These are phyloP conservation scores for Chenopodium formosanum DNA, from an alignment of 148 eudicot genomes.

Conservation along the genomic window DNA sequence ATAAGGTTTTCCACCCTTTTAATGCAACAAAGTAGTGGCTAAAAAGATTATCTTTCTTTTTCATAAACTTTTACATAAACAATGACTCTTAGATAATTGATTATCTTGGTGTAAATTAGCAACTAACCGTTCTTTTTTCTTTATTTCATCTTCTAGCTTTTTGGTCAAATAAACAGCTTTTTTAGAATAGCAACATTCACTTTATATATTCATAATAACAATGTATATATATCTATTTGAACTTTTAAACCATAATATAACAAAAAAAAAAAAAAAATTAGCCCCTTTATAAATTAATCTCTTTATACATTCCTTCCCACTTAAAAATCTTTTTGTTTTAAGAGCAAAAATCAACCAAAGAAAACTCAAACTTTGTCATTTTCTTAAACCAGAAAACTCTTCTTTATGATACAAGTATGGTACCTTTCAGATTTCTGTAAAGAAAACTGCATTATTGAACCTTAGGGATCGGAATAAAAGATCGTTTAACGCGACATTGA, in stretches of 20 bases:
- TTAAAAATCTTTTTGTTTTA: not conserved
- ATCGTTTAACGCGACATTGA: not conserved
- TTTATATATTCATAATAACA: not conserved
- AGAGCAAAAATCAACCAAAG: not conserved
- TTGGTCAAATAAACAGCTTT: slow-evolving; percentile 17
- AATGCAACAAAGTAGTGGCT: not conserved
- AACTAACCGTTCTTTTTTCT: not conserved
- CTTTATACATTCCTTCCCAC: not conserved
- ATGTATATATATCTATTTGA: not conserved
- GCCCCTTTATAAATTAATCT: slow-evolving; percentile 2
- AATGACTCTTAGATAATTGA: slow-evolving; percentile 12
- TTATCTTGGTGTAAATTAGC: not conserved
- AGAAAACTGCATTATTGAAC: slow-evolving; percentile 16
- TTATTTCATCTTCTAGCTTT: slow-evolving; percentile 2
- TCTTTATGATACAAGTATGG: not conserved
- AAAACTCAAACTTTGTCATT: slow-evolving; percentile 7
- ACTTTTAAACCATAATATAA: not conserved
- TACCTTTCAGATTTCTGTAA: slow-evolving; percentile 2
- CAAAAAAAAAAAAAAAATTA: not conserved
- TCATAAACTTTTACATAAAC: slow-evolving; percentile 20
- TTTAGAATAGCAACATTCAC: not conserved
- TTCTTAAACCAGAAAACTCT: not conserved
- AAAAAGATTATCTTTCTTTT: slow-evolving; percentile 13
- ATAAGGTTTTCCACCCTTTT: not conserved
- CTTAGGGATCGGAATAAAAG: not conserved